Percentiles rank a stretch among this genome's conserved stretches.
Conservation (phyloP, 164 flowering plant species). For the Stephania cephalantha region DNA sequence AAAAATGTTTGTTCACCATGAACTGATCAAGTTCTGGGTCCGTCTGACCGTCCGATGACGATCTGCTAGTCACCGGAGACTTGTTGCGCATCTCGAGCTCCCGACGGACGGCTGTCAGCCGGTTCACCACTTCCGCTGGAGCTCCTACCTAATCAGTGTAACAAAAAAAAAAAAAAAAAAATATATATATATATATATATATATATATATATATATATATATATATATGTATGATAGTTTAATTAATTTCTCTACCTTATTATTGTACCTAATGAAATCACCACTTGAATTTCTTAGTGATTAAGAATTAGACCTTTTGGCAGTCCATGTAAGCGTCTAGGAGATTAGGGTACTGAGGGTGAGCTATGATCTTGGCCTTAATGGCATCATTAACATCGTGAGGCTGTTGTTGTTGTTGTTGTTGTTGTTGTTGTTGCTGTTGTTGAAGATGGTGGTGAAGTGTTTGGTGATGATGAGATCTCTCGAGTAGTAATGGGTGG, state of each 20-base stretch:
- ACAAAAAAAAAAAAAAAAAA: neutral
- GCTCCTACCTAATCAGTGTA: conserved; percentile 64
- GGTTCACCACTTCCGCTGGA: conserved; percentile 71
- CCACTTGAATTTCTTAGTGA: neutral
- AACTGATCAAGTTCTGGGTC: conserved; percentile 98
- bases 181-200: too few relatives aligned
- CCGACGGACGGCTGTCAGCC: conserved; percentile 54
- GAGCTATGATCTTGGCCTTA: conserved; percentile 85
- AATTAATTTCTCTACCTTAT: neutral
- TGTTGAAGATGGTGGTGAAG: conserved; percentile 27
- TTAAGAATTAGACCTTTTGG: conserved; percentile 55
- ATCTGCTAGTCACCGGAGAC: conserved; percentile 28
- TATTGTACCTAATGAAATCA: neutral
- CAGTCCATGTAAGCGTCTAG: conserved; percentile 89
- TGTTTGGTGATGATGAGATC: conserved; percentile 23
- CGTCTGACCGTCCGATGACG: conserved; percentile 21
- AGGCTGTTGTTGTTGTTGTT: conserved; percentile 27
- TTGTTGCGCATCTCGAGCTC: conserved; percentile 67
- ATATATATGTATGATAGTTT: too few relatives aligned
- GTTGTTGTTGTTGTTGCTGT: conserved; percentile 18
- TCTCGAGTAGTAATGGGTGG: conserved; percentile 4
- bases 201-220: too few relatives aligned
- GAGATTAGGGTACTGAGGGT: conserved; percentile 82
- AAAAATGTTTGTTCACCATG: conserved; percentile 44
- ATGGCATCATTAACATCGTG: conserved; percentile 39